These are phyloP conservation scores for Arthrobotrys megalospora DNA, from an alignment of 2,329 filamentous ascomycete species.

Conservation along the genomic window DNA sequence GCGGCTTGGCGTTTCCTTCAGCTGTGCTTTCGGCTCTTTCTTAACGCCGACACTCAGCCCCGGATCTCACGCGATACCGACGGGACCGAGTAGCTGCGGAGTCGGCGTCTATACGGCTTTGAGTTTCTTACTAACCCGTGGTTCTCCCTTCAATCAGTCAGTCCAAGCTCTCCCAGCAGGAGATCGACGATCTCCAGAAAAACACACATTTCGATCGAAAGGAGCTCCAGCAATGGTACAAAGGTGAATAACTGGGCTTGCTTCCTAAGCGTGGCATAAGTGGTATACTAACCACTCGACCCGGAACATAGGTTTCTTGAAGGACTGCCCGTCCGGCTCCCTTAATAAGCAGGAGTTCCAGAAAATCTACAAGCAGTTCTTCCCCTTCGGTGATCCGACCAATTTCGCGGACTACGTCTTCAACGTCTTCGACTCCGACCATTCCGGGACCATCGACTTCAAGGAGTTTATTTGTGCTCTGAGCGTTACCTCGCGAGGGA, in stretches of 20 bases:
- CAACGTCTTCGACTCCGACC: conserved; percentile 98
- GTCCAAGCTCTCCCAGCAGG: conserved; percentile 96
- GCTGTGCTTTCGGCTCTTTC: conserved; percentile 3
- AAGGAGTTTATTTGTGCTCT: conserved; percentile 99
- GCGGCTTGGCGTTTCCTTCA: conserved; percentile 36
- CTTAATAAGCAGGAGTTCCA: conserved; percentile 99
- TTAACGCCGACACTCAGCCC: conserved; percentile 34
- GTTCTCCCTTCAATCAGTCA: conserved; percentile 75
- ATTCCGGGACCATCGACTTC: conserved; percentile 97
- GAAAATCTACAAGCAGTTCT: conserved; percentile 99
- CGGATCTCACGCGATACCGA: conserved; percentile 22
- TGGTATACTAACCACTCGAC: no score
- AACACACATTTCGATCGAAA: conserved; percentile 99
- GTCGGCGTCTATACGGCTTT: background rate
- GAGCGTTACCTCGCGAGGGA: conserved; percentile 94
- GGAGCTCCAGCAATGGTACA: conserved; percentile 99
- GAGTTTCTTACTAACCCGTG: background rate
- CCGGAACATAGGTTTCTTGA: conserved; percentile 82
- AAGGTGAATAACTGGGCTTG: conserved; percentile 76
- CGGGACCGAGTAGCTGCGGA: background rate
- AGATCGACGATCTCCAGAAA: conserved; percentile 94
- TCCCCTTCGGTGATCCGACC: conserved; percentile 96
- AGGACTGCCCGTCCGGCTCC: conserved; percentile 97
- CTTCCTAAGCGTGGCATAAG: background rate
- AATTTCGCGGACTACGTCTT: conserved; percentile 99